Base-by-base conservation (phyloP, 441 rosid genomes). In the Erodium trifolium region DNA sequence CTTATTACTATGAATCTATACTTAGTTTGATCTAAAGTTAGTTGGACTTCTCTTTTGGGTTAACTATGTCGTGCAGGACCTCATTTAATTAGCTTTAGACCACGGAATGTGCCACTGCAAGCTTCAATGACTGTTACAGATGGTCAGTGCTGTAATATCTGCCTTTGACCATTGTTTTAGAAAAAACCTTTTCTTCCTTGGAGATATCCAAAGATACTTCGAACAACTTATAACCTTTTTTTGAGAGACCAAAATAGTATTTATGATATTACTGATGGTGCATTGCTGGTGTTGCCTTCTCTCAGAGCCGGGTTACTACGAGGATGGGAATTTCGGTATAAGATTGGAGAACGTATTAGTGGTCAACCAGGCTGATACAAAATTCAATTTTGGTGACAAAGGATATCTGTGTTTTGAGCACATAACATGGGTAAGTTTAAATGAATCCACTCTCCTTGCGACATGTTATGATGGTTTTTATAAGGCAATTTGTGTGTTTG, bases 121-220 rank as follows among this genome's bases (percentile, higher is more conserved):
- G 96, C 87, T 82, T 88, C 94, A 75, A 94, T 94, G 99, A 94
- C 97, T 37, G 96, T 89, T 47, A 94, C 99, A 16, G 99, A 94
- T 76, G 99, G 99, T 92, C 18, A 65, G 95, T 84, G 65, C 76
- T 2, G 67, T 19, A 64, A 14, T 18, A 35, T 67, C 41, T 68
- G 3, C 64, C 35, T 60, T 60, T 64, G 3, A 51, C 37, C 51
- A 5, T 16, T 2, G 19, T 65, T 73, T 27, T 43, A 43, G 72
- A 62, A 9, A 1, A 8, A 60, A 43, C 2, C 45, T 16, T 10
- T 35, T 68, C 49, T 37, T 39, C 62, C 16, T 5, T n/a, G 10
- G n/a, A 55, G 17, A n/a, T 55, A n/a, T 55, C 18, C 5, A n/a
- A n/a, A n/a, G 23, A n/a, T n/a, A 55, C 62, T n/a, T 55, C 3